phyloP scores from a whole-genome alignment of 495 filamentous ascomycete genomes.

The Aspergillus bridgeri region DNA sequence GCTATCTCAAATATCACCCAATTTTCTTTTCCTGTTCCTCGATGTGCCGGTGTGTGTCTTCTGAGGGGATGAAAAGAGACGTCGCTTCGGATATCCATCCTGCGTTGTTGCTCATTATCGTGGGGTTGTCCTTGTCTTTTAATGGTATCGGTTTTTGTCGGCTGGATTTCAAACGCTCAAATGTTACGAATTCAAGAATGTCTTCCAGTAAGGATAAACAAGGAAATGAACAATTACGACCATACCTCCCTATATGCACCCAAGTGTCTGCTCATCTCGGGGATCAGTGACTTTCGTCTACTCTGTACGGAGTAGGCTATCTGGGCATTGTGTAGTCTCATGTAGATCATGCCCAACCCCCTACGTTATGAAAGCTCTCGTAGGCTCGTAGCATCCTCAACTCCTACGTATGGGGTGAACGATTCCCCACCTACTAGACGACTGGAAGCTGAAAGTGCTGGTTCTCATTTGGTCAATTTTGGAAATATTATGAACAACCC shows the following conservation, averaged over 20 bases:
- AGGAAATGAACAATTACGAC: slow-evolving; percentile 4
- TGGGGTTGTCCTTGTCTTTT: slow-evolving; percentile 4
- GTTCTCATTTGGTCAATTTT: neutral
- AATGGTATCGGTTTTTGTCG: slow-evolving; percentile 2
- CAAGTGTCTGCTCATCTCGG: no score
- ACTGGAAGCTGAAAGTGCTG: neutral
- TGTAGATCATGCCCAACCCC: neutral
- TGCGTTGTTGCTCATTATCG: slow-evolving; percentile 6
- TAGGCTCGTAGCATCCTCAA: neutral
- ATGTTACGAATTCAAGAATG: slow-evolving; percentile 1
- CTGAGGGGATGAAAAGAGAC: neutral
- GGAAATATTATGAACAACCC: neutral
- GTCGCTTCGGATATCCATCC: slow-evolving; percentile 4
- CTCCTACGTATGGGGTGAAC: neutral
- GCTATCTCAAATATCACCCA: slow-evolving; percentile 33
- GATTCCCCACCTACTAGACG: neutral
- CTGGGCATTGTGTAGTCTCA: neutral
- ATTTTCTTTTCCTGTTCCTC: slow-evolving; percentile 20
- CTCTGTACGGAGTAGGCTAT: no score
- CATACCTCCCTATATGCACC: neutral
- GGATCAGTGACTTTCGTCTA: neutral
- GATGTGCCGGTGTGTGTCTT: neutral
- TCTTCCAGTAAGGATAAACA: neutral
- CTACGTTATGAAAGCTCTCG: neutral
- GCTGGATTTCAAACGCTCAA: slow-evolving; percentile 5